Evolutionary conservation across 1,284 basidiomycete genomes (phyloP), one percentile per base, ranked within the genome.

Genomic region (Peniophora sp.): DNA sequence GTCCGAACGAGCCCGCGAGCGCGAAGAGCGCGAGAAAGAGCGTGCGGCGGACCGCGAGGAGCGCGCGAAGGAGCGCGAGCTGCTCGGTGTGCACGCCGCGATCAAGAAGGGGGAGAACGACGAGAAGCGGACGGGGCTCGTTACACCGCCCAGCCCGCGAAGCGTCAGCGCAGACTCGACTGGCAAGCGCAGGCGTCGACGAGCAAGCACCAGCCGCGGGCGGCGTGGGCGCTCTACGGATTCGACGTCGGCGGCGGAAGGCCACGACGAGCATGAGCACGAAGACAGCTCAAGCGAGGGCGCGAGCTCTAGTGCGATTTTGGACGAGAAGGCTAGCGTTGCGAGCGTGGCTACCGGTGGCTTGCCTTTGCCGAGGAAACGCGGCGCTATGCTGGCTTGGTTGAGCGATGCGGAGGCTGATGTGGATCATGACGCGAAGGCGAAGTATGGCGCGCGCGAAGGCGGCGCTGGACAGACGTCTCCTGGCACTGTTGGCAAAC

Each of bases 1-100:
- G 27, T 5, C 27, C 12, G 27, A 32, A 12, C 27, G 27, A 12
- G 27, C 27, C 6, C 27, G 27, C 27, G 27, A 32, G 27, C 27
- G 27, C 6, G 27, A 32, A 12, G 27, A 32, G 27, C 27, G 27
- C 43, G 79, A 87, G 55, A 83, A 90, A 57, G 85, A 88, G 47
- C 93, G 93, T 91, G 76, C 76, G 5, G 71, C 79, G 22, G 95
- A 97, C 67, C 76, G 92, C 2, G 85, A 88, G 55, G 74, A 88
- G 27, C 72, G 97, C 6, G 73, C 76, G 39, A 75, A 78, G 20
- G 88, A 90, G 9, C 78, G 88, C 35, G 81, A 88, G 36, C 90
- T 94, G 55, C 95, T 90, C 87, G 94, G 97, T 74, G 64, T n/a
- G n/a, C n/a, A n/a, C n/a, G n/a, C 44, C 24, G 67, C 69, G 14